A percentile compares a stretch with the other conserved stretches of the same genome.
phyloP scores from a whole-genome alignment of 768 basidiomycete genomes.

The Fomitopsis serialis region DNA sequence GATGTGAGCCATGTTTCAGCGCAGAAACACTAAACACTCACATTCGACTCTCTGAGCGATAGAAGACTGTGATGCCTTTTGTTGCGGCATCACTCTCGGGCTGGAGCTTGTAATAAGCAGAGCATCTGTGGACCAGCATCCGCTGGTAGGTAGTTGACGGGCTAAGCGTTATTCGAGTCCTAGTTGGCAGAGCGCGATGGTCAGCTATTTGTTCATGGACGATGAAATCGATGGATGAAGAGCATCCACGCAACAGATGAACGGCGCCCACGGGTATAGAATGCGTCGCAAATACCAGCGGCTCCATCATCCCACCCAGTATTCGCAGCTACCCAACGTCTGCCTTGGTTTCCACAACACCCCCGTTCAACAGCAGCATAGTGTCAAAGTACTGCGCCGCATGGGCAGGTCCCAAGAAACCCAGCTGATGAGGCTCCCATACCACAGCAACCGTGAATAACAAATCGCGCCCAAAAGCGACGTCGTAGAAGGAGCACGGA shows the following conservation, averaged over 20 bases:
- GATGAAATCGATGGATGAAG: no score
- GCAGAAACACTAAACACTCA: conserved; percentile 33
- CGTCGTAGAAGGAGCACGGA: conserved; percentile 7
- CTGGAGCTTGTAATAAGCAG: conserved; percentile 69
- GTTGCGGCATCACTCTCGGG: conserved; percentile 63
- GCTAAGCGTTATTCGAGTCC: conserved; percentile 58
- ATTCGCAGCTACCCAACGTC: no score
- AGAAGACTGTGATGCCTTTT: conserved; percentile 56
- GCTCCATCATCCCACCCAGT: no score
- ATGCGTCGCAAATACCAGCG: no score
- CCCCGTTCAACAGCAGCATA: no score
- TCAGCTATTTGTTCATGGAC: no score
- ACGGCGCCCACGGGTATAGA: no score
- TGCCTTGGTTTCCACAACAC: no score
- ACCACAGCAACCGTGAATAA: neutral
- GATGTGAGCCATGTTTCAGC: neutral
- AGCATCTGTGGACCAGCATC: conserved; percentile 81
- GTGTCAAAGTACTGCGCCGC: no score
- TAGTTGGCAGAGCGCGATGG: conserved; percentile 21
- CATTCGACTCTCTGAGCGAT: conserved; percentile 69
- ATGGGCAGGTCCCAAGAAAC: no score
- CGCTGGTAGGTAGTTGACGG: conserved; percentile 80
- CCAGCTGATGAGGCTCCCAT: neutral
- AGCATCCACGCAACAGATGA: no score
- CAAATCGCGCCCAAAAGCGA: neutral